Base-by-base conservation (phyloP, 2,329 filamentous ascomycete species). In the Aspergillus floridensis region DNA sequence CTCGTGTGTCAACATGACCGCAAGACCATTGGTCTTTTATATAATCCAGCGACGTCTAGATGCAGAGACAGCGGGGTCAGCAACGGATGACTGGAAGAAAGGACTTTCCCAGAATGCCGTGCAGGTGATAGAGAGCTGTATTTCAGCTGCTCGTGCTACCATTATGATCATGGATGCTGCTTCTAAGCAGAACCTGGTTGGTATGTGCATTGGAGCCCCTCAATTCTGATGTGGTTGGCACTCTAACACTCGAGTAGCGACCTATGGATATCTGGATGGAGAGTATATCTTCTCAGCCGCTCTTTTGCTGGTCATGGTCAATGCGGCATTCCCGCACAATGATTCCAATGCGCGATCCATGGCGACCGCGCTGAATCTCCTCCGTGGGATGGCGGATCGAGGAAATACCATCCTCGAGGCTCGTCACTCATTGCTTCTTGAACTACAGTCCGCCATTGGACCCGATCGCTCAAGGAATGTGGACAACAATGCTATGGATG, bases 1-100 rank as follows among this genome's bases (percentile, higher is more conserved):
- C 60, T 82, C 84, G 48, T 85, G 83, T 65, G 79, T 85, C 65
- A 84, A 84, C 63, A 84, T 85, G 82, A 83, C 82, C 0, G 80
- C 79, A 0, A 73, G 83, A 4, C 83, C 83, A 1, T 70, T 85
- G 24, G 74, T 85, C 0, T 83, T 84, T 60, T 79, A 83, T 61
- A 78, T 85, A 2, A 80, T 84, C 7, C 80, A 83, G 66, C 76
- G 76, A 48, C 77, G 81, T 4, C 71, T 84, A 0, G 72, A 77
- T 51, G 68, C 71, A 21, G 71, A 72, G 5, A 57, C 70, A 2
- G 63, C 63, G n/a, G 70, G 68, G 12, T 70, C 70, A 11, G 73
- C 74, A 11, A 71, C 76, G 24, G 65, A 67, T 5, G 77, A 79
- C 59, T 83, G 82, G 81, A 79, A 76, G 60, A 70, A 76, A 2